Percentiles rank a stretch among this genome's conserved stretches.
These are phyloP conservation scores for Neofusicoccum parvum DNA, from an alignment of 2,329 filamentous ascomycete genomes.

Conservation along the genomic window DNA sequence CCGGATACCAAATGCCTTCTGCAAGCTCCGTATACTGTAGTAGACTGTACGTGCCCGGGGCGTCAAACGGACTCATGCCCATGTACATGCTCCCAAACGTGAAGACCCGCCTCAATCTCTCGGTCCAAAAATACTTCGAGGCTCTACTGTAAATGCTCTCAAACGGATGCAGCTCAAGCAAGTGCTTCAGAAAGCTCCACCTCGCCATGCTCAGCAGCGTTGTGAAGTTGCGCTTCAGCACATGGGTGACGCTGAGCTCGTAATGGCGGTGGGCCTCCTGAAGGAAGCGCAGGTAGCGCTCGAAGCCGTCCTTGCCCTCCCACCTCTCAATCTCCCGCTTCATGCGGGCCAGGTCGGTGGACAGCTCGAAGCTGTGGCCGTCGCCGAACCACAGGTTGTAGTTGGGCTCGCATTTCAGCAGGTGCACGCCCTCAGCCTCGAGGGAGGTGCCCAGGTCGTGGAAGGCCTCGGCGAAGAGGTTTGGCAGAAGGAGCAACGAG, in stretches of 20 bases:
- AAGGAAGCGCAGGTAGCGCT: conserved; percentile 68
- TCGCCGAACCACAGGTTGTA: conserved; percentile 76
- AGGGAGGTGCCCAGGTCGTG: conserved; percentile 68
- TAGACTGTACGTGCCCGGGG: conserved; percentile 72
- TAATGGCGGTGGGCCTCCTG: conserved; percentile 71
- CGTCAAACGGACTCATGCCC: conserved; percentile 78
- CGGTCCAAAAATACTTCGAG: conserved; percentile 68
- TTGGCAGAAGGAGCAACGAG: conserved; percentile 70
- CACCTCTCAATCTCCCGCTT: conserved; percentile 71
- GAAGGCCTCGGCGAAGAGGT: conserved; percentile 71
- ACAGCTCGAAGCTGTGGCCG: conserved; percentile 63
- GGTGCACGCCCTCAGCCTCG: conserved; percentile 64
- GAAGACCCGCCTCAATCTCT: conserved; percentile 69
- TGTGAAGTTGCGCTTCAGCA: conserved; percentile 69
- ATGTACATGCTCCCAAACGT: conserved; percentile 83
- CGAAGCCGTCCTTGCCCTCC: conserved; percentile 71
- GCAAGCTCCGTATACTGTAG: conserved; percentile 75
- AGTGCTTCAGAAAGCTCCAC: conserved; percentile 59
- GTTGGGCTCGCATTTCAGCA: conserved; percentile 74
- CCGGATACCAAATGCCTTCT: conserved; percentile 76
- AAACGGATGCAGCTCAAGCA: conserved; percentile 68
- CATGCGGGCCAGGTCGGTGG: conserved; percentile 71
- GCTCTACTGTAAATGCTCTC: conserved; percentile 70
- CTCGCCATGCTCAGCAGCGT: conserved; percentile 59
- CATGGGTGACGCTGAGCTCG: conserved; percentile 66